Conservation (phyloP, 2,329 filamentous ascomycete genomes). For the Colletotrichum limetticola region DNA sequence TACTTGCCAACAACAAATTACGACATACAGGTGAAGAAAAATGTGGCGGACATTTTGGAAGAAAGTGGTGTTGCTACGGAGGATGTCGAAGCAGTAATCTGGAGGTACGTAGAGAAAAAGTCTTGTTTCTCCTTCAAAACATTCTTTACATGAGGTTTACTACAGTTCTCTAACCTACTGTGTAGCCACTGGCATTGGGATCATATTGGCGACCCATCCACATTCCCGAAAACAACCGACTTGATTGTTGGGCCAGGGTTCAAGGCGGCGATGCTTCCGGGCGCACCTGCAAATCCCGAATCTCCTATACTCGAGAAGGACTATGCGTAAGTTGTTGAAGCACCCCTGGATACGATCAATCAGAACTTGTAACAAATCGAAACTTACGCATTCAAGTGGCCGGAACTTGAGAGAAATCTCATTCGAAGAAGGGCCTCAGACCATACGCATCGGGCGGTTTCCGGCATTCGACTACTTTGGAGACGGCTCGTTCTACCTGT, state of each 20-base stretch:
- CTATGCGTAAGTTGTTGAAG: background rate
- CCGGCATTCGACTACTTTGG: slow-evolving; percentile 54
- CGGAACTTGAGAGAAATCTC: slow-evolving; percentile 42
- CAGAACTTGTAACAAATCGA: background rate
- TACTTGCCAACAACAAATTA: background rate
- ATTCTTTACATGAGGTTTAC: background rate
- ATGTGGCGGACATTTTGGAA: background rate
- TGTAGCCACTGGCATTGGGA: background rate
- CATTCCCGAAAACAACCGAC: background rate
- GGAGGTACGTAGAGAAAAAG: background rate
- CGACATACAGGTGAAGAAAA: background rate
- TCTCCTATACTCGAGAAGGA: background rate
- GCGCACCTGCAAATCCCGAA: background rate
- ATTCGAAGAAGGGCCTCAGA: slow-evolving; percentile 37
- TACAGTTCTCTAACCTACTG: background rate
- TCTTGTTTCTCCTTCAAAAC: background rate
- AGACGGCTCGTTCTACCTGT: slow-evolving; percentile 53
- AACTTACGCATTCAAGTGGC: background rate
- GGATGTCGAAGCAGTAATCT: background rate
- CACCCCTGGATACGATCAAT: background rate
- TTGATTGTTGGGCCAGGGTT: background rate
- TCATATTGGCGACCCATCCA: background rate
- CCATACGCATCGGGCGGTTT: slow-evolving; percentile 48
- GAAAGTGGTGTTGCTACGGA: background rate
- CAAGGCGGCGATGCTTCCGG: background rate